Conservation (phyloP, 805 yeast species). For the Pichia nakasei region DNA sequence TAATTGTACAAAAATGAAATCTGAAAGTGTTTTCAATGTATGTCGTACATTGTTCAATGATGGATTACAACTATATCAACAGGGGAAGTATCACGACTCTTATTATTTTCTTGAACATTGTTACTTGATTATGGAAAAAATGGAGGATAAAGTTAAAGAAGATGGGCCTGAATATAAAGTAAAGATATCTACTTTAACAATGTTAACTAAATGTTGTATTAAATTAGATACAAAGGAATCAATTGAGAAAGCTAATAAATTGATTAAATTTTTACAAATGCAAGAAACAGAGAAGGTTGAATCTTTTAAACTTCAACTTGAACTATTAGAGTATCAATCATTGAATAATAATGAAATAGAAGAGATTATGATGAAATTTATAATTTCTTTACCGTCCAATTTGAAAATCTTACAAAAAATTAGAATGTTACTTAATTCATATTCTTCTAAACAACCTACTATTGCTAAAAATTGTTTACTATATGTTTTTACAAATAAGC, state of each 20-base stretch:
- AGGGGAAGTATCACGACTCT: constrained; percentile 5
- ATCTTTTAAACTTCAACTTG: constrained; percentile 23
- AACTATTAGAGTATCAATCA: constrained; percentile 13
- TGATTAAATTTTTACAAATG: constrained; percentile 19
- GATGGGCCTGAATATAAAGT: constrained; percentile 14
- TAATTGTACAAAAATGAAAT: constrained; percentile 10
- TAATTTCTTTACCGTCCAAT: constrained; percentile 22
- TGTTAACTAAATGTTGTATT: constrained; percentile 23
- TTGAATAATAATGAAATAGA: constrained; percentile 15
- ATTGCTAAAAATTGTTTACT: constrained; percentile 28
- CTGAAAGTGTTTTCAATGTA: constrained; percentile 20
- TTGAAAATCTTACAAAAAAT: constrained; percentile 12
- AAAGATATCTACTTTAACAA: constrained; percentile 17
- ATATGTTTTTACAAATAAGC: constrained; percentile 27
- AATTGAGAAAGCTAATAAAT: constrained; percentile 14
- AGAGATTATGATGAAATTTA: constrained; percentile 29
- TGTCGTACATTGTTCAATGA: constrained; percentile 29
- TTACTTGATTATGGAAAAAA: constrained; percentile 14
- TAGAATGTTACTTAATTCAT: constrained; percentile 9
- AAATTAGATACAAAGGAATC: constrained; percentile 14
- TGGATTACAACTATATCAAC: constrained; percentile 9
- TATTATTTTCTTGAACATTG: constrained; percentile 12
- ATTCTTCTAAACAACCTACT: constrained; percentile 16
- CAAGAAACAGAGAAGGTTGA: constrained; percentile 24
- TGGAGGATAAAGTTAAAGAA: neutral